Base-by-base conservation (phyloP, 2,329 filamentous ascomycete genomes). In the Alternaria sp. region DNA sequence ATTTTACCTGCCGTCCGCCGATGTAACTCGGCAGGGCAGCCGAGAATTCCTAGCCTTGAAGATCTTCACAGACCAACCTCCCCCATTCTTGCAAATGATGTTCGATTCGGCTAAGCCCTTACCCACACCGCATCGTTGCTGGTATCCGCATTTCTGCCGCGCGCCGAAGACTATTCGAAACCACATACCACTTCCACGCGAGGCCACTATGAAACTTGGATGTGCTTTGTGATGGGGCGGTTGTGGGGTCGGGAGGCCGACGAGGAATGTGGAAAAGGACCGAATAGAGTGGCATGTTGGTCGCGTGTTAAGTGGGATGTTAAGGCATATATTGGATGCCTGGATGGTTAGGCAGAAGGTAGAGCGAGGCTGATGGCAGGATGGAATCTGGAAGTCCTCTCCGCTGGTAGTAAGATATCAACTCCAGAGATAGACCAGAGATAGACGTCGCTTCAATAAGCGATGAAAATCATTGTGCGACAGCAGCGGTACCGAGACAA, bases 141-240 rank as follows among this genome's bases (percentile, higher is more conserved):
- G 32, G 49, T 36, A 52, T 52, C 49, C 49, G 30, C 30, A 52
- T 52, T 52, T 52, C 49, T 52, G 49, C 49, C 49, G 49, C 49
- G 49, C 49, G 49, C 49, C 49, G 30, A 52, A 52, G 30, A 40
- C 36, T 40, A 40, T 40, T 40, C 30, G 19, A 52, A 52, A 52
- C 49, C 28, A 52, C 30, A 52, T 52, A 40, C 49, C 49, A 36
- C 49, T 52, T 52, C 49, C 49, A 52, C 49, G 49, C 49, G 49
- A 52, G 36, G 49, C 19, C 30, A 40, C 49, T 52, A 52, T 40
- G 49, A 40, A 52, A 23, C 49, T 17, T 52, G 36, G 28, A 25
- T 52, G 28, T 6, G 28, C 49, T 15, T 40, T 25, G 30, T 23
- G 26, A 52, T 52, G 49, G 49, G 26, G 23, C 19, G 19, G 30